Evolutionary conservation across 2,329 filamentous ascomycete genomes (phyloP), one percentile per base, ranked within the genome.

Genomic region (Penicillium sp.): DNA sequence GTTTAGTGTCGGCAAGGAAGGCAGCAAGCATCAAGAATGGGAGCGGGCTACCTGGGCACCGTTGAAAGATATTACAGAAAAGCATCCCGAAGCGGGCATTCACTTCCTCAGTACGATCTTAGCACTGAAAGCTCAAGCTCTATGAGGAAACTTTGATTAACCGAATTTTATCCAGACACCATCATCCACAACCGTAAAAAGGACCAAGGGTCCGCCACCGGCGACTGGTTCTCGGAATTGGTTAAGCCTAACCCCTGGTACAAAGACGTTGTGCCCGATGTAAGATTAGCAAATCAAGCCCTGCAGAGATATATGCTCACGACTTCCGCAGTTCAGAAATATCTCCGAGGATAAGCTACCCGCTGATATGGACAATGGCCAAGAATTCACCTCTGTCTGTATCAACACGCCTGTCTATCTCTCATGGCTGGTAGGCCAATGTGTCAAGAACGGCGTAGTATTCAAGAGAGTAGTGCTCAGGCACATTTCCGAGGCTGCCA

Each of bases 371-470:
- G 84, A 89, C 50, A 85, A 84, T 9, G 89, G 82, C 20, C 86
- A 81, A 41, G 75, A 78, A 45, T 95, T 93, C 67, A 88, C 81
- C 6, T 91, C 87, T 1, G 84, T 95, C 32, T 96, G 90, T 70
- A 91, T 96, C 66, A 96, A 97, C 71, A 87, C 87, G 0, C 81
- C 86, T 34, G 71, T 96, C 47, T 97, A 96, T 69, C 80, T 96
- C 2, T 82, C 87, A 3, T 96, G 87, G 81, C 82, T 97, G 0
- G 74, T 87, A 0, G 86, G 87, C 0, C 84, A 93, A 70, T 94
- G 88, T 65, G 76, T 86, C 23, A 82, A 81, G 57, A 80, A 82
- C 46, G 87, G 88, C 23, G 85, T 87, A 6, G 73, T 81, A 1
- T 73, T 91, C 60, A 78, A 80, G 58, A 79, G 87, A 16, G 80